A percentile compares a stretch with the other conserved stretches of the same genome.
These are phyloP conservation scores for Hypoxylon sp. DNA, from an alignment of 2,329 filamentous ascomycete genomes.

Conservation along the genomic window DNA sequence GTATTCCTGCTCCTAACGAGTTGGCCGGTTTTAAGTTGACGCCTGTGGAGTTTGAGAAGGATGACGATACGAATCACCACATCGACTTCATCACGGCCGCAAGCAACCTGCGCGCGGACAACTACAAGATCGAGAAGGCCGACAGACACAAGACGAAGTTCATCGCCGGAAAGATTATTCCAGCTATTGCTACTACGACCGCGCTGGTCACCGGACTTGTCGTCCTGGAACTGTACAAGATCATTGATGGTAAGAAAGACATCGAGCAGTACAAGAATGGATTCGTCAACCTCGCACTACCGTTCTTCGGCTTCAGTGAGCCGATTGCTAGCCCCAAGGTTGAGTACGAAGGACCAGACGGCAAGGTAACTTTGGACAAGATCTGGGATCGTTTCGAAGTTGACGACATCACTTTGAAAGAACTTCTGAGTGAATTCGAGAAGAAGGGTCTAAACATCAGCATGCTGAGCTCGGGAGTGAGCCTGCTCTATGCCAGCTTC, in stretches of 20 bases:
- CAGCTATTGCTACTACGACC: conserved; percentile 96
- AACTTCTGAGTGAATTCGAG: conserved; percentile 85
- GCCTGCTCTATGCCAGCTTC: conserved; percentile 92
- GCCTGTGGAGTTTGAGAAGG: conserved; percentile 97
- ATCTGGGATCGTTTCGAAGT: conserved; percentile 98
- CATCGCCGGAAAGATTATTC: conserved; percentile 99
- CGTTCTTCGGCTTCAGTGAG: conserved; percentile 98
- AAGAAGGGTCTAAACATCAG: conserved; percentile 81
- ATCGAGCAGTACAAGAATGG: conserved; percentile 99
- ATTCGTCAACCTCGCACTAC: conserved; percentile 93
- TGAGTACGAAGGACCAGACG: conserved; percentile 80
- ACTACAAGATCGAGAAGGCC: conserved; percentile 94
- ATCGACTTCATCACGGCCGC: conserved; percentile 99
- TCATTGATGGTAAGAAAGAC: conserved; percentile 94
- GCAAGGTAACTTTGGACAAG: conserved; percentile 88
- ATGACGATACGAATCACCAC: conserved; percentile 96
- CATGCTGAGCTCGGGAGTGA: conserved; percentile 98
- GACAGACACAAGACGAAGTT: conserved; percentile 99
- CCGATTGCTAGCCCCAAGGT: conserved; percentile 94
- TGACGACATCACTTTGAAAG: conserved; percentile 80
- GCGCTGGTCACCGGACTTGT: conserved; percentile 94
- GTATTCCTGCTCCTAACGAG: conserved; percentile 79
- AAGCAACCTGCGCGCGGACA: conserved; percentile 94
- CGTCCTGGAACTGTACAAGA: conserved; percentile 92
- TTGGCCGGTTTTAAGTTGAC: conserved; percentile 88